Evolutionary conservation across 2,329 filamentous ascomycete genomes (phyloP), one percentile per base, ranked within the genome.

Genomic region (Fusarium anguioides): DNA sequence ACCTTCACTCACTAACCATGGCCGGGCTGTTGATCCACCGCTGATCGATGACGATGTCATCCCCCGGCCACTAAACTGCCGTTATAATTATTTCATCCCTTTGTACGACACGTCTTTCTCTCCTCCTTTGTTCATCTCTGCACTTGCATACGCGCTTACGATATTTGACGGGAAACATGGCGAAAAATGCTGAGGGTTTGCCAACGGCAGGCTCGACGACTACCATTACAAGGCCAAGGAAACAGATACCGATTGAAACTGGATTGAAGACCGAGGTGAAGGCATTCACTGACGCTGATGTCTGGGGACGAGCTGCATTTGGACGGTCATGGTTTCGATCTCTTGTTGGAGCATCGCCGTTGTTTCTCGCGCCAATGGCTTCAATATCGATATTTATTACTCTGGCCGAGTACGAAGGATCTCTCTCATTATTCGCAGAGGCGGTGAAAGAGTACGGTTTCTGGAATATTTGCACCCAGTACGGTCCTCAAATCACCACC

Each of bases 221-320:
- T 18, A 55, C 54, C 1, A 1, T 47, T 3, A 39, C 21, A 1
- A 36, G 21, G 6, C 24, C 46, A 11, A 44, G 57, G 7, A 69
- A 49, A n/a, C 31, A 35, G 4, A 46, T 10, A 10, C 27, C 18
- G 3, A 21, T 37, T 33, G 48, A 46, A n/a, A 15, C 45, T 7
- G 20, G 7, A 8, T 33, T 54, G 8, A 26, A 36, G 15, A 48
- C 49, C 0, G 26, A 58, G 4, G 21, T 49, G 7, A n/a, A 44
- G 6, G 20, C 18, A 1, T 24, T 53, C 17, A 20, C 40, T 3
- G 42, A 44, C 21, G 50, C 24, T n/a, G 59, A 50, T 18, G 24
- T 40, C 10, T 75, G 72, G 73, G 73, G 73, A 12, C 73, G 73
- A 27, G 62, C 71, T 26, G 64, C 70, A 4, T 49, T 66, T 29